Evolutionary conservation across 495 filamentous ascomycete species (phyloP).

Genomic region (Lasiosphaeria miniovina): DNA sequence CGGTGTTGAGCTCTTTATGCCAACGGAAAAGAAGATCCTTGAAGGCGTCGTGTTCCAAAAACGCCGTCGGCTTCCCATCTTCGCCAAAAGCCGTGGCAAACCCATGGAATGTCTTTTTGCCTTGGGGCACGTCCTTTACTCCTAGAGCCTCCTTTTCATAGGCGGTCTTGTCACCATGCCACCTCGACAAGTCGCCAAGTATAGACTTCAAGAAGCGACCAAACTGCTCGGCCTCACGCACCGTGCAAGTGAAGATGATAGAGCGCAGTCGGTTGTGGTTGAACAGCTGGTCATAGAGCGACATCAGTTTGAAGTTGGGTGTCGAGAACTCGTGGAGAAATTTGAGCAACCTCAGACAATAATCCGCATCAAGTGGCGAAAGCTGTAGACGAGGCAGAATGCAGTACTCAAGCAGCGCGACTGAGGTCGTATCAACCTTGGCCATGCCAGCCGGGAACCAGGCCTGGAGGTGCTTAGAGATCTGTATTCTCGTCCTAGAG

Average conservation of each 20-base stretch:
- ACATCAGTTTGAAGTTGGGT: slow-evolving; percentile 82
- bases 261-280: slow-evolving; percentile 71
- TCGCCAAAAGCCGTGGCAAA: slow-evolving; percentile 62
- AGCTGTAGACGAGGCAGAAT: slow-evolving; percentile 81
- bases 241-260: slow-evolving; percentile 82
- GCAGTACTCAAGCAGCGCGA: slow-evolving; percentile 81
- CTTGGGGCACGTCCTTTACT: slow-evolving; percentile 30
- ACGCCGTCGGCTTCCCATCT: slow-evolving; percentile 60
- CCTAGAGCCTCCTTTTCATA: slow-evolving; percentile 78
- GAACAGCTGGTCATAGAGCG: slow-evolving; percentile 80
- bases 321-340: slow-evolving; percentile 79
- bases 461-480: slow-evolving; percentile 71
- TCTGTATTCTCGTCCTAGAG: slow-evolving; percentile 56
- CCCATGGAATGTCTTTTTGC: slow-evolving; percentile 40
- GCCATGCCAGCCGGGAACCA: slow-evolving; percentile 68
- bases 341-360: slow-evolving; percentile 77
- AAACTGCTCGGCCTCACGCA: slow-evolving; percentile 85
- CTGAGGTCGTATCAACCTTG: slow-evolving; percentile 65
- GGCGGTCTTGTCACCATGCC: slow-evolving; percentile 72
- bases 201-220: slow-evolving; percentile 83
- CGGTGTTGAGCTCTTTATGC: slow-evolving; percentile 74
- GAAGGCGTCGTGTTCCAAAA: slow-evolving; percentile 82
- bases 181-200: slow-evolving; percentile 70
- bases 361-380: slow-evolving; percentile 83
- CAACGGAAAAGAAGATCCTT: slow-evolving; percentile 81